phyloP scores from a whole-genome alignment of 2,329 filamentous ascomycete genomes.

The Fusarium buharicum region DNA sequence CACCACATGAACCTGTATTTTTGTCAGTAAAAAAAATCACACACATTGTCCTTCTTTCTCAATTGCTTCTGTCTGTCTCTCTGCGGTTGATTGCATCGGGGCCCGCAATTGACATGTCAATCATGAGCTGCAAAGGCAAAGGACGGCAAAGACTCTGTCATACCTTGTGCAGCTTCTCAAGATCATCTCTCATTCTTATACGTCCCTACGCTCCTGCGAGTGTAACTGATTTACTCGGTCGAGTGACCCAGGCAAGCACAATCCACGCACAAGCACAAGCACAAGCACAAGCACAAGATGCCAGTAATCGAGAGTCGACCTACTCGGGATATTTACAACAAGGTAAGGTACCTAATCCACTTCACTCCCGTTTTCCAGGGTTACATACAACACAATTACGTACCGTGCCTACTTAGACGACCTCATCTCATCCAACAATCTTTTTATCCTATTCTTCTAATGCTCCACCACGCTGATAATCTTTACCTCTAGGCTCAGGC shows the following conservation, averaged over 20 bases:
- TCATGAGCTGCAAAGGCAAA: conserved; percentile 37
- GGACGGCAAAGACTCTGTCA: conserved; percentile 33
- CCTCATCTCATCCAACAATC: background rate
- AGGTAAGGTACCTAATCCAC: conserved; percentile 19
- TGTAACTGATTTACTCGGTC: conserved; percentile 13
- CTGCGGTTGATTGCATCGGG: conserved; percentile 36
- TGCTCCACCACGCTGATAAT: conserved; percentile 17
- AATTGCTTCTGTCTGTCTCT: conserved; percentile 22
- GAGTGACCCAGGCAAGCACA: conserved; percentile 12
- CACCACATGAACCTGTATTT: background rate
- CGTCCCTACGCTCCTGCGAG: conserved; percentile 30
- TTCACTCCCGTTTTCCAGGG: background rate
- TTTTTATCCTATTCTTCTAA: background rate
- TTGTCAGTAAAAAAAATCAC: no score
- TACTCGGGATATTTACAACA: conserved; percentile 20
- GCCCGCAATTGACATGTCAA: conserved; percentile 39
- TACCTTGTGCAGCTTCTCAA: conserved; percentile 19
- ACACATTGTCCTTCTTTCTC: conserved; percentile 5
- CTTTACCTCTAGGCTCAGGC: conserved; percentile 10
- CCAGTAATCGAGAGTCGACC: conserved; percentile 13
- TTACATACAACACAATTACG: conserved; percentile 4
- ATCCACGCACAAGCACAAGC: background rate
- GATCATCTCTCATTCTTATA: conserved; percentile 11
- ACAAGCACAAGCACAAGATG: conserved; percentile 10
- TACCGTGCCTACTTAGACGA: background rate